Evolutionary conservation across 2,329 filamentous ascomycete species (phyloP).

Genomic region (Stagonosporopsis cucurbitacearum): DNA sequence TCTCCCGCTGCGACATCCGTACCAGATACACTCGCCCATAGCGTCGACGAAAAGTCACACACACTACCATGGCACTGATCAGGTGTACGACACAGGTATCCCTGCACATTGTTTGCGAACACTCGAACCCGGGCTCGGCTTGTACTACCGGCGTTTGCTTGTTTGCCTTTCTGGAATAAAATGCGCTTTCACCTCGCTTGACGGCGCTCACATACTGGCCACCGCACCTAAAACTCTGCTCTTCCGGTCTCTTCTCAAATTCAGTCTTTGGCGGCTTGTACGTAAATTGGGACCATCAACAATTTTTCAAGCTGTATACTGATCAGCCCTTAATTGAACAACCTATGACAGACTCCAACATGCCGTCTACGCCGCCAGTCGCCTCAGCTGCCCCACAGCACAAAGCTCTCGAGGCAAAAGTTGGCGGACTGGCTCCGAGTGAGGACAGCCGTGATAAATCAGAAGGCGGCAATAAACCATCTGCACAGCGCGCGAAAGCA

Average conservation of each 20-base stretch:
- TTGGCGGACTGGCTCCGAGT: background rate
- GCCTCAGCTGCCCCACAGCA: background rate
- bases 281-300: background rate
- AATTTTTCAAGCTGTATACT: too few species aligned
- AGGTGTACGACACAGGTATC: background rate
- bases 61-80: background rate
- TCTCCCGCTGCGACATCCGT: too few species aligned
- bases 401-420: background rate
- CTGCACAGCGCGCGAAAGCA: background rate
- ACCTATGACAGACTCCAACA: background rate
- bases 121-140: background rate
- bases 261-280: background rate
- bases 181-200: conserved; percentile 2
- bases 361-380: background rate
- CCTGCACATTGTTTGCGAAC: background rate
- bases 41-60: background rate
- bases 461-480: background rate
- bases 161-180: background rate
- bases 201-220: background rate
- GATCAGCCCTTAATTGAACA: background rate
- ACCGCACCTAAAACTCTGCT: background rate
- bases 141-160: background rate
- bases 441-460: background rate
- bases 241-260: background rate
- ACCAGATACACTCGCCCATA: too few species aligned